phyloP scores from a whole-genome alignment of 768 basidiomycete species.

The Lentinus tigrinus region DNA sequence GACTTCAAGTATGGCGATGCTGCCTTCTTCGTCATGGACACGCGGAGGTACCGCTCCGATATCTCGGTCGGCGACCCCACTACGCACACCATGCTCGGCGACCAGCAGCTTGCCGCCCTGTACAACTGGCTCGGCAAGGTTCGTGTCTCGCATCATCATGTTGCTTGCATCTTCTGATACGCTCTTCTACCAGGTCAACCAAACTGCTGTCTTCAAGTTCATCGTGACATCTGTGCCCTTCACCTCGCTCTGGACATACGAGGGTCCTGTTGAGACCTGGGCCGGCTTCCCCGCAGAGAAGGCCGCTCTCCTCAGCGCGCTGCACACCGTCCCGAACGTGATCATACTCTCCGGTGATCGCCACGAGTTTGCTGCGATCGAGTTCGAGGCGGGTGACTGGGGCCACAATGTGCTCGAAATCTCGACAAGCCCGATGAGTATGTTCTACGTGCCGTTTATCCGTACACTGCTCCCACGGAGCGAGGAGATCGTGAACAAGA shows the following conservation, averaged over 20 bases:
- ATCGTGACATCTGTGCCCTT: slow-evolving; percentile 74
- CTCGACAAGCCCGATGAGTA: slow-evolving; percentile 67
- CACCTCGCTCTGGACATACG: slow-evolving; percentile 67
- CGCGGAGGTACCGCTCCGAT: slow-evolving; percentile 54
- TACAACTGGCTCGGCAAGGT: slow-evolving; percentile 63
- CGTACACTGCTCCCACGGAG: slow-evolving; percentile 50
- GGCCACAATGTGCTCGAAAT: slow-evolving; percentile 55
- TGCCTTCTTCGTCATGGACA: slow-evolving; percentile 80
- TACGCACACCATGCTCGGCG: slow-evolving; percentile 67
- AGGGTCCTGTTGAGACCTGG: slow-evolving; percentile 69
- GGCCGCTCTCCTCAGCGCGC: slow-evolving; percentile 49
- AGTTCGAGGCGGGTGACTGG: slow-evolving; percentile 45
- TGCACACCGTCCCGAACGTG: slow-evolving; percentile 71
- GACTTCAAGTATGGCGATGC: slow-evolving; percentile 65
- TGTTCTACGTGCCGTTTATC: slow-evolving; percentile 65
- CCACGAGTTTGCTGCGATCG: slow-evolving; percentile 76
- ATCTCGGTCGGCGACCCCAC: slow-evolving; percentile 36
- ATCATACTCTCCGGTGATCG: slow-evolving; percentile 71
- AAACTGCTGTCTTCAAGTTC: slow-evolving; percentile 76
- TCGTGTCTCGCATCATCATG: neutral
- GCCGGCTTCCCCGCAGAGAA: slow-evolving; percentile 63
- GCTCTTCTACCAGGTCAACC: slow-evolving; percentile 48
- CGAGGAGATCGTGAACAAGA: slow-evolving; percentile 40
- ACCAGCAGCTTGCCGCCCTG: slow-evolving; percentile 57
- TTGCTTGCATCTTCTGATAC: neutral